Conservation (phyloP, 805 yeast genomes). For the Tetrapisispora iriomotensis region DNA sequence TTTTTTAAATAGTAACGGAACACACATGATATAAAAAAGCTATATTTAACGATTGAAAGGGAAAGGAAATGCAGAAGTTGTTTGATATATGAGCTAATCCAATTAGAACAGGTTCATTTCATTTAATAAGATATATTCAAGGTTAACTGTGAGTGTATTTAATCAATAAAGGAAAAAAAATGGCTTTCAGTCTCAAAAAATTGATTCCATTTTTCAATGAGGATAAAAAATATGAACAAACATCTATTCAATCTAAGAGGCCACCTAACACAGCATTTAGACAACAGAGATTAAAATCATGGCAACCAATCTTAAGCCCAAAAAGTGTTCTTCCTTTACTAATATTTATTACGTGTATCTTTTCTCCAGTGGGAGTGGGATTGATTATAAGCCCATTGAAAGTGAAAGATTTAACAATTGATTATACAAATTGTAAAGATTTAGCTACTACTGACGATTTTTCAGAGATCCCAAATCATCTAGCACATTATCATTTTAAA, state of each 20-base stretch:
- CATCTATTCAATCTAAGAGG: conserved; percentile 31
- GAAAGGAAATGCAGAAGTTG: no score
- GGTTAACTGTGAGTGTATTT: no score
- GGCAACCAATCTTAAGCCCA: conserved; percentile 87
- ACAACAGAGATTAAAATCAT: conserved; percentile 54
- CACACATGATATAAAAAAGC: no score
- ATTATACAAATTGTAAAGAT: conserved; percentile 61
- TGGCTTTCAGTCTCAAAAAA: neutral
- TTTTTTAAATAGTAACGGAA: no score
- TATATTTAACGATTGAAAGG: no score
- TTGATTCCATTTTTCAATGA: neutral
- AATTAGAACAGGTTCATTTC: neutral
- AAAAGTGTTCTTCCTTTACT: conserved; percentile 81
- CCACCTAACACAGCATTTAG: conserved; percentile 73
- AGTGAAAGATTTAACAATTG: conserved; percentile 64
- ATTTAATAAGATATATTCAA: neutral
- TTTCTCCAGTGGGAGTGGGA: conserved; percentile 87
- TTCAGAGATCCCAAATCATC: conserved; percentile 47
- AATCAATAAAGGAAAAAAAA: neutral
- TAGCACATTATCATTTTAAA: conserved; percentile 54
- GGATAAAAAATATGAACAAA: neutral
- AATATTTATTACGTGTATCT: conserved; percentile 61
- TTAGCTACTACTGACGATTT: conserved; percentile 38
- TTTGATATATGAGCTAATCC: no score
- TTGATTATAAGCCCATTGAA: conserved; percentile 66